These are phyloP conservation scores for Bipolaris oryzae DNA, from an alignment of 2,329 filamentous ascomycete species.

Conservation along the genomic window DNA sequence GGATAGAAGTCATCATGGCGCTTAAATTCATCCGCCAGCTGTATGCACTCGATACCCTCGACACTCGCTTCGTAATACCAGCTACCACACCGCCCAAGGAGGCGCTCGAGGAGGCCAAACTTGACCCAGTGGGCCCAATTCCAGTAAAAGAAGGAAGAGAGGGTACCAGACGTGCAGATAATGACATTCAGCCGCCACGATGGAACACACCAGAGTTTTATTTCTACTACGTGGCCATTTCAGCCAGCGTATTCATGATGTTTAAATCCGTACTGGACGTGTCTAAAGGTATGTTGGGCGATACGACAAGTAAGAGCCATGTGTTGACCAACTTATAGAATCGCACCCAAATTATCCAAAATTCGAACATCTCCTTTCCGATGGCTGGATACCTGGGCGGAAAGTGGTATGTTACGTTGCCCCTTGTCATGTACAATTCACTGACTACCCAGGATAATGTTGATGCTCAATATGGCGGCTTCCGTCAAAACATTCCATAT, in stretches of 20 bases:
- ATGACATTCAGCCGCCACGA: slow-evolving; percentile 66
- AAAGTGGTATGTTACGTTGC: slow-evolving; percentile 69
- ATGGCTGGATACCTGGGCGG: slow-evolving; percentile 90
- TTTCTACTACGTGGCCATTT: slow-evolving; percentile 75
- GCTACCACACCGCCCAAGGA: slow-evolving; percentile 66
- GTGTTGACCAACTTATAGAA: slow-evolving; percentile 56
- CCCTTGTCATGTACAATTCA: background rate
- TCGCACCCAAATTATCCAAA: slow-evolving; percentile 80
- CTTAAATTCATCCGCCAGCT: slow-evolving; percentile 59
- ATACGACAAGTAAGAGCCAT: background rate
- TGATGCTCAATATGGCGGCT: slow-evolving; percentile 83
- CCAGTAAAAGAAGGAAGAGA: slow-evolving; percentile 32
- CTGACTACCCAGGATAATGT: slow-evolving; percentile 72
- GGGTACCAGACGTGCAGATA: slow-evolving; percentile 38
- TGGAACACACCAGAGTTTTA: slow-evolving; percentile 90
- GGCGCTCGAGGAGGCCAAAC: slow-evolving; percentile 41
- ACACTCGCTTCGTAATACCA: slow-evolving; percentile 74
- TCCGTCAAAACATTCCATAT: slow-evolving; percentile 84
- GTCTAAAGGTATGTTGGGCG: slow-evolving; percentile 68
- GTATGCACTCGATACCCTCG: slow-evolving; percentile 70
- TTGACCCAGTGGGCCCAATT: slow-evolving; percentile 41
- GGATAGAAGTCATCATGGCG: slow-evolving; percentile 38
- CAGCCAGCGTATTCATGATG: slow-evolving; percentile 77
- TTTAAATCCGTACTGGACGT: slow-evolving; percentile 88
- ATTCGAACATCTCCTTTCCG: slow-evolving; percentile 71